Percentiles rank a stretch among this genome's conserved stretches.
These are phyloP conservation scores for Rhodamnia rubescens DNA, from an alignment of 345 rosid species.

Conservation along the genomic window DNA sequence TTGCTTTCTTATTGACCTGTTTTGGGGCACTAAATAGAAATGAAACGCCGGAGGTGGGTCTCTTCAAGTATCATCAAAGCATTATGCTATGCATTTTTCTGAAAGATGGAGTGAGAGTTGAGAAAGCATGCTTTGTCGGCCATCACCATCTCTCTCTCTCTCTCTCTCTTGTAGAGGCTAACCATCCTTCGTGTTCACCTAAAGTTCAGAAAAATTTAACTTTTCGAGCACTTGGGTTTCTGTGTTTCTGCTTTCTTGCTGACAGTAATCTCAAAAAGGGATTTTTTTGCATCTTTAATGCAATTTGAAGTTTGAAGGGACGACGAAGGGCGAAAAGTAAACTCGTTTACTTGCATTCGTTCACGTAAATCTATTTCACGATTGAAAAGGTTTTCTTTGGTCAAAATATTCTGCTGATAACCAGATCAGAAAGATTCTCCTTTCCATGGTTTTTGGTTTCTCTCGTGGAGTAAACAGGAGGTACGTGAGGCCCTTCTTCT, in stretches of 20 bases:
- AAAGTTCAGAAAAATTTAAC: background rate
- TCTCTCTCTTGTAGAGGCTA: background rate
- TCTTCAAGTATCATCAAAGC: background rate
- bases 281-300: background rate
- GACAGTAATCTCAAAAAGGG: background rate
- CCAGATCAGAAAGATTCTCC: background rate
- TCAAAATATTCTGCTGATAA: background rate
- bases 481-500: background rate
- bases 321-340: constrained; percentile 1
- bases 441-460: background rate
- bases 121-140: constrained; percentile 45
- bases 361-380: background rate
- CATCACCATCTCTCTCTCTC: constrained; percentile 15
- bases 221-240: background rate
- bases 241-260: background rate
- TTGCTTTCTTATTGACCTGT: background rate
- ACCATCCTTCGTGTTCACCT: background rate
- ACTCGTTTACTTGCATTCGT: background rate
- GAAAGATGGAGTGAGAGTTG: constrained; percentile 6
- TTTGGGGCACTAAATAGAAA: background rate
- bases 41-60: background rate
- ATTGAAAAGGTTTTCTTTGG: background rate
- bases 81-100: background rate
- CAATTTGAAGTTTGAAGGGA: background rate
- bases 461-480: background rate